These are phyloP conservation scores for Cladosporium sp. DNA, from an alignment of 2,329 filamentous ascomycete species.

Conservation along the genomic window DNA sequence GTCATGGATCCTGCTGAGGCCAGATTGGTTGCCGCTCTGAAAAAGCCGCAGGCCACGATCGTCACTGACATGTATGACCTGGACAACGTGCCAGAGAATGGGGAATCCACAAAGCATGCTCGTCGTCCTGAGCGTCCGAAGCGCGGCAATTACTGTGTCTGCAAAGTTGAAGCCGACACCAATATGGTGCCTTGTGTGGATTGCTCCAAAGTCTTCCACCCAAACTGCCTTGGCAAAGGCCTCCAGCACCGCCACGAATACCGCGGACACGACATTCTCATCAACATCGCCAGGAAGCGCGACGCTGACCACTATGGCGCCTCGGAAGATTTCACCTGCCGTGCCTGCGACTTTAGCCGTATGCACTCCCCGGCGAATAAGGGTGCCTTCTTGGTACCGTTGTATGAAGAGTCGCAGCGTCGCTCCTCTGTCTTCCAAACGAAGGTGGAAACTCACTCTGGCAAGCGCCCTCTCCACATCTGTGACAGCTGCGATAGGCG, in stretches of 20 bases:
- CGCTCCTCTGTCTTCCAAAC: not conserved
- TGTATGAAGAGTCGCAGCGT: not conserved
- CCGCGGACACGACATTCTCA: not conserved
- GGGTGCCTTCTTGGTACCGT: not conserved
- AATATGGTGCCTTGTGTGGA: conserved; percentile 13
- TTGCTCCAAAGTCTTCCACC: conserved; percentile 12
- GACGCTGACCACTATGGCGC: not conserved
- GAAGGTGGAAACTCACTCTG: not conserved
- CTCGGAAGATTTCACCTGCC: not conserved
- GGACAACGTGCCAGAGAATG: not conserved
- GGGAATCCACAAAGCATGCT: not conserved
- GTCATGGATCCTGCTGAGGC: not conserved
- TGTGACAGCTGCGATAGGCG: not conserved
- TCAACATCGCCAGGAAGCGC: not conserved
- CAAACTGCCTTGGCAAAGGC: conserved; percentile 14
- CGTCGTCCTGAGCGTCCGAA: not conserved
- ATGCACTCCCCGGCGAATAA: not conserved
- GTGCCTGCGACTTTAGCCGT: not conserved
- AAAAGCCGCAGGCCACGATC: not conserved
- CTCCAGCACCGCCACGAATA: conserved; percentile 2
- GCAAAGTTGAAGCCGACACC: not conserved
- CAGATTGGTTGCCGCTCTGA: not conserved
- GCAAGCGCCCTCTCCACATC: not conserved
- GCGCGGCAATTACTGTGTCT: conserved; percentile 10
- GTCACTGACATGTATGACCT: not conserved